phyloP scores from a whole-genome alignment of 352 stramenopile species.

The Phytophthora ramorum region DNA sequence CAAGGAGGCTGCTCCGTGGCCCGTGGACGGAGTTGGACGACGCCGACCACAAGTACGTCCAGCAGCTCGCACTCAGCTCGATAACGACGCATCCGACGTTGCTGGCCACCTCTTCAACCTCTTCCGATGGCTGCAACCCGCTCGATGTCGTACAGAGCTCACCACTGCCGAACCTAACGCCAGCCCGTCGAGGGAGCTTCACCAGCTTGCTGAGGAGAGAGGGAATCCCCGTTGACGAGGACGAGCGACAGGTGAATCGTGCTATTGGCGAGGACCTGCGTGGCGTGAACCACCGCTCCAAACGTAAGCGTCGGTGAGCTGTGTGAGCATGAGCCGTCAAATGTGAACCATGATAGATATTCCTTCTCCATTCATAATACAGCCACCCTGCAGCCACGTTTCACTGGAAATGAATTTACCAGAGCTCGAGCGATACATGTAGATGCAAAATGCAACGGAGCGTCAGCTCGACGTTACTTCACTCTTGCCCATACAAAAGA shows the following conservation, averaged over 20 bases:
- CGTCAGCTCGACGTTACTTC: conserved; percentile 10
- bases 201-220: conserved; percentile 49
- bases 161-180: conserved; percentile 43
- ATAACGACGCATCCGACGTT: conserved; percentile 21
- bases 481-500: conserved; percentile 21
- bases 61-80: conserved; percentile 37
- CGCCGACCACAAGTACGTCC: conserved; percentile 55
- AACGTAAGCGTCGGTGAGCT: conserved; percentile 17
- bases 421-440: not conserved
- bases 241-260: conserved; percentile 40
- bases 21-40: conserved; percentile 55
- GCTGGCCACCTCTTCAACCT: conserved; percentile 9
- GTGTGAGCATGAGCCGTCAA: not conserved
- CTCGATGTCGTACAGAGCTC: conserved; percentile 17
- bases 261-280: conserved; percentile 48
- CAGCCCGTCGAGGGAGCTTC: conserved; percentile 52
- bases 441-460: not conserved
- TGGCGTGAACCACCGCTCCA: conserved; percentile 33
- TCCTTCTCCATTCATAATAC: conserved; percentile 8
- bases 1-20: conserved; percentile 26
- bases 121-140: conserved; percentile 4
- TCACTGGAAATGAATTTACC: not conserved
- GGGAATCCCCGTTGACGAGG: conserved; percentile 58
- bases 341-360: conserved; percentile 5
- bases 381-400: not conserved